phyloP scores from a whole-genome alignment of 73 alveolate species.

The Breviolum minutum region DNA sequence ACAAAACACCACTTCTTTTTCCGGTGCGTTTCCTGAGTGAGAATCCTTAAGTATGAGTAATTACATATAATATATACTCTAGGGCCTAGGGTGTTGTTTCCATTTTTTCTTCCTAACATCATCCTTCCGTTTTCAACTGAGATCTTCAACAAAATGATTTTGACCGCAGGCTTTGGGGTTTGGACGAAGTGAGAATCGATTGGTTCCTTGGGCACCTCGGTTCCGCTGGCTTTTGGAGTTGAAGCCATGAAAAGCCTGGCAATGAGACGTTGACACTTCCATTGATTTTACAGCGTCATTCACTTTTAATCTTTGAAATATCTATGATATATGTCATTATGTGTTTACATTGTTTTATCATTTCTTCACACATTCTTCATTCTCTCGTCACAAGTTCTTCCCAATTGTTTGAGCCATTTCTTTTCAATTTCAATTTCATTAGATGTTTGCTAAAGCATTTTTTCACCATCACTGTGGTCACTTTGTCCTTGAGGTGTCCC shows the following conservation, averaged over 20 bases:
- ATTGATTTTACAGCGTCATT: too few species aligned
- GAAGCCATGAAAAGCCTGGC: too few species aligned
- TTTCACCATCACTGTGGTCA: not conserved
- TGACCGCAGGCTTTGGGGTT: slow-evolving; percentile 44
- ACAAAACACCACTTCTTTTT: too few species aligned
- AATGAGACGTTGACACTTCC: too few species aligned
- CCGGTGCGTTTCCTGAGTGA: too few species aligned
- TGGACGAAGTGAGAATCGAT: slow-evolving; percentile 41
- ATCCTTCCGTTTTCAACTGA: too few species aligned
- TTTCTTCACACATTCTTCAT: not conserved
- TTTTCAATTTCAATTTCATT: not conserved
- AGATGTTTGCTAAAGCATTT: not conserved
- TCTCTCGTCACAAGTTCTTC: not conserved
- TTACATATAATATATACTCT: too few species aligned
- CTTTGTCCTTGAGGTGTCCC: slow-evolving; percentile 9
- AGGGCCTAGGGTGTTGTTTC: too few species aligned
- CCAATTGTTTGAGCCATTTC: not conserved
- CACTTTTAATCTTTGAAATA: too few species aligned
- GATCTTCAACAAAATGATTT: not conserved
- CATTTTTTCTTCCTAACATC: too few species aligned
- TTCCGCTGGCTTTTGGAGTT: not conserved
- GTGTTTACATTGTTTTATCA: not conserved
- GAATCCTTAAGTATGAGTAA: too few species aligned
- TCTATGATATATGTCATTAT: not conserved
- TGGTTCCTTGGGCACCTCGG: slow-evolving; percentile 58